Percentiles rank a stretch among this genome's conserved stretches.
Evolutionary conservation across 768 basidiomycete species (phyloP).

Genomic region (Dentipellis fragilis): DNA sequence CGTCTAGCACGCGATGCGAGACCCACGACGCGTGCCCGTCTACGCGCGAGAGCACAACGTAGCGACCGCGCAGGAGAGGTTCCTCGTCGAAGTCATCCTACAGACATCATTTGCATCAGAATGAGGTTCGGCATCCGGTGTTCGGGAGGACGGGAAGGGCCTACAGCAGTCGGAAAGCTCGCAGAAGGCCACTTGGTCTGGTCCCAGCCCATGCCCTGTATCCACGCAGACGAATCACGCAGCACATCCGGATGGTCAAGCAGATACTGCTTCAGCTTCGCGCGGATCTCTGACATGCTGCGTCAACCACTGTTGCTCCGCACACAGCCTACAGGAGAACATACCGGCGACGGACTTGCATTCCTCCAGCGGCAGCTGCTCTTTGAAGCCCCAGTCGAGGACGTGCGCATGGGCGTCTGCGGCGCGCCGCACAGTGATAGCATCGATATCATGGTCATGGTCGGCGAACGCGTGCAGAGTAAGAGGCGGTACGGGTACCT

Average conservation of each 20-base stretch:
- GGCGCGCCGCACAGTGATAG: background rate
- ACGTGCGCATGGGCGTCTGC: slow-evolving; percentile 78
- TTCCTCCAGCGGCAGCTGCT: slow-evolving; percentile 52
- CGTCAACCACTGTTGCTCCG: background rate
- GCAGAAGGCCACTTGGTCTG: slow-evolving; percentile 62
- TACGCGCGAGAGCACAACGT: slow-evolving; percentile 65
- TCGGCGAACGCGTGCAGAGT: background rate
- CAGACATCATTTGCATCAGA: background rate
- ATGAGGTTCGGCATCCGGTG: background rate
- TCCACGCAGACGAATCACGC: slow-evolving; percentile 51
- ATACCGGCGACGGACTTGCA: slow-evolving; percentile 51
- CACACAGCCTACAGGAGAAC: background rate
- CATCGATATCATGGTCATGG: background rate
- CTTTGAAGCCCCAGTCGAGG: slow-evolving; percentile 62
- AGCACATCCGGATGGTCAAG: slow-evolving; percentile 43
- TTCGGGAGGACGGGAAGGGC: background rate
- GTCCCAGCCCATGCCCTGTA: slow-evolving; percentile 90
- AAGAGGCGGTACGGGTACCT: slow-evolving; percentile 28
- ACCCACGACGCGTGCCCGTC: slow-evolving; percentile 89
- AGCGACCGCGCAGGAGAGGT: slow-evolving; percentile 52
- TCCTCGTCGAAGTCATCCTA: slow-evolving; percentile 70
- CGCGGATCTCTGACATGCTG: slow-evolving; percentile 54
- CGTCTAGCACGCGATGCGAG: slow-evolving; percentile 57
- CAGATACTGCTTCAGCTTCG: slow-evolving; percentile 50
- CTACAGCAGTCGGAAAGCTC: slow-evolving; percentile 63